Evolutionary conservation across 2,329 filamentous ascomycete genomes (phyloP), one percentile per base, ranked within the genome.

Genomic region (Paecilomyces dactylethromorphus): DNA sequence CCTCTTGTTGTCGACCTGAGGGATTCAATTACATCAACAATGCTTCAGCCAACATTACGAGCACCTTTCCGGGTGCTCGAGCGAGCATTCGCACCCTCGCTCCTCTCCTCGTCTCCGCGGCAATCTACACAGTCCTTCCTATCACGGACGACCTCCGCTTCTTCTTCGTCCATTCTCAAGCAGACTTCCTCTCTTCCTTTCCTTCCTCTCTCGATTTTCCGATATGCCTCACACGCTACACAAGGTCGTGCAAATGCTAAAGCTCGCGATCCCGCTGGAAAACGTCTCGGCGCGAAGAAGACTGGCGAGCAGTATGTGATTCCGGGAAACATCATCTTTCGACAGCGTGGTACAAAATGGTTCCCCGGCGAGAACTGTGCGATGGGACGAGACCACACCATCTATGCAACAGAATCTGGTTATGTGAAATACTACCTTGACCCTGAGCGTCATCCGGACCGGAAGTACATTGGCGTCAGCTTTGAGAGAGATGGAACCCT

Each of bases 371-470:
- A 97, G 74, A 97, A 99, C 78, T 91, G 90, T 75, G 90, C 87
- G 68, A 93, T 97, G 81, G 94, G 94, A 55, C 89, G 94, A 61
- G 92, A 99, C 75, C 94, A 97, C 80, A 97, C 93, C 55, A 95
- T 99, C 72, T 96, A 90, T 76, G 87, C 94, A 56, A 87, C 87
- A 60, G 85, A 89, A 58, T 82, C 88, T 3, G 94, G 94, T 63
- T 99, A 95, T 76, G 94, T 99, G 61, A 92, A 94, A 68, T 99
- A 96, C 84, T 99, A 99, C 82, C 87, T 88, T 71, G 93, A 99
- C 72, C 92, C 92, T 0, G 76, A 82, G 32, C 83, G 81, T 60
- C 91, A 97, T 75, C 90, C 92, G 0, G 89, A 91, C 65, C 85
- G 92, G 61, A 91, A 96, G 74, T 99, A 92, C 81, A 99, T 99